These are phyloP conservation scores for Polygonum maritimum DNA, from an alignment of 148 eudicot genomes.

Conservation along the genomic window DNA sequence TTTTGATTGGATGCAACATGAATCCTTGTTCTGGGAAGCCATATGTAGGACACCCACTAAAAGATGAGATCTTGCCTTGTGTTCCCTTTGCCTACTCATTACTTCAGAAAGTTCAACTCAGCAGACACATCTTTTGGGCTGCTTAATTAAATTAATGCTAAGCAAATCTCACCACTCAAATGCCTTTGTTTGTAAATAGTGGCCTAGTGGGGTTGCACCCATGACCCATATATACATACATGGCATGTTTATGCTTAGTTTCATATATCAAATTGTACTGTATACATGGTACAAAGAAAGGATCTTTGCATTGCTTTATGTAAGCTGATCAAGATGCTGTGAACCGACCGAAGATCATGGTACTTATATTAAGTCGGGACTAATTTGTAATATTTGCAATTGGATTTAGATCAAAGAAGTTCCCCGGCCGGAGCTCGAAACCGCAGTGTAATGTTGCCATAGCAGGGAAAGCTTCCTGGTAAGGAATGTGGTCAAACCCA, in stretches of 20 bases:
- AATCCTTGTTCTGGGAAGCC: neutral
- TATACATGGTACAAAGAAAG: too few relatives aligned
- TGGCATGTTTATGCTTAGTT: neutral
- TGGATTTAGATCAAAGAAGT: conserved; percentile 54
- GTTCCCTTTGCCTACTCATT: conserved; percentile 2
- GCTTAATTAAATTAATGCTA: neutral
- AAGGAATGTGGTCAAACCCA: conserved; percentile 57
- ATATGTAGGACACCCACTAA: neutral
- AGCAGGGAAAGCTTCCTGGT: conserved; percentile 65
- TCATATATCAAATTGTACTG: neutral
- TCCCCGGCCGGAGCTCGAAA: conserved; percentile 56
- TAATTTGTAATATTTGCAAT: conserved; percentile 10
- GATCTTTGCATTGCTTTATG: too few relatives aligned
- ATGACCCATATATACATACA: neutral
- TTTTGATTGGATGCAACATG: conserved; percentile 5
- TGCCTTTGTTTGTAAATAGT: neutral
- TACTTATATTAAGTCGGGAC: neutral
- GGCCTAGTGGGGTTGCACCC: conserved; percentile 2
- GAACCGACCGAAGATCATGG: neutral
- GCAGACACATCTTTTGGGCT: conserved; percentile 3
- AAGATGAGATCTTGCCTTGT: conserved; percentile 1
- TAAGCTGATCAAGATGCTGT: neutral
- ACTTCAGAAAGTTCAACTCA: conserved; percentile 7
- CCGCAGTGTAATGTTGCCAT: conserved; percentile 40
- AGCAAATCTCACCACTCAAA: neutral